phyloP scores from a whole-genome alignment of 805 yeast species.

The Yarrowia deformans region DNA sequence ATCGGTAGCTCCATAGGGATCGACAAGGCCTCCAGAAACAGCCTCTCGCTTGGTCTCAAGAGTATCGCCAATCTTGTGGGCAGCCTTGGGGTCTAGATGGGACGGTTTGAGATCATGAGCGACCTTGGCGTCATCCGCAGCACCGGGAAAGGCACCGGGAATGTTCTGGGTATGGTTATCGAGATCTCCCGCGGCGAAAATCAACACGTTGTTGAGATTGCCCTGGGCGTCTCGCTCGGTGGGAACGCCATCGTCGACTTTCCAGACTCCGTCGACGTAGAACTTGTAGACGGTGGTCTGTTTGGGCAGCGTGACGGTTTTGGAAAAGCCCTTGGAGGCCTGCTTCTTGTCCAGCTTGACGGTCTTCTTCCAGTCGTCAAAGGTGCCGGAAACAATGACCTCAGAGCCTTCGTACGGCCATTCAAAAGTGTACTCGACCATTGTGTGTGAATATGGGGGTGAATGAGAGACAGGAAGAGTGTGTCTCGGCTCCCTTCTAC shows the following conservation, averaged over 20 bases:
- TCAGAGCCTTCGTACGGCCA: constrained; percentile 45
- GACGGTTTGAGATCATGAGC: constrained; percentile 17
- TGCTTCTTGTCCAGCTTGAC: constrained; percentile 59
- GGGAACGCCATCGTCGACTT: constrained; percentile 51
- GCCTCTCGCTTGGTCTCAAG: constrained; percentile 28
- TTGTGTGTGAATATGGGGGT: not conserved
- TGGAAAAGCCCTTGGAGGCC: constrained; percentile 49
- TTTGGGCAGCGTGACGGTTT: constrained; percentile 46
- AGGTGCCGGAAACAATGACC: constrained; percentile 67
- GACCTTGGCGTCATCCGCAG: not conserved
- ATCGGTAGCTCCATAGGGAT: not conserved
- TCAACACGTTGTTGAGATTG: constrained; percentile 40
- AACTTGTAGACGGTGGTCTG: constrained; percentile 57
- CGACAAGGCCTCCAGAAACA: constrained; percentile 19
- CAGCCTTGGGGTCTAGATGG: constrained; percentile 19
- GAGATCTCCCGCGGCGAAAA: constrained; percentile 18
- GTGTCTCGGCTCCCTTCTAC: no score
- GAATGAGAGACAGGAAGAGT: no score
- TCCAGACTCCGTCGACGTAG: constrained; percentile 69
- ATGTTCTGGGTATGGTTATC: constrained; percentile 32
- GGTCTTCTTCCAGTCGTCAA: constrained; percentile 64
- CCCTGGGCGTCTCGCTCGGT: constrained; percentile 42
- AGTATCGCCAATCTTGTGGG: constrained; percentile 1
- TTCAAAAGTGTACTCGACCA: constrained; percentile 32
- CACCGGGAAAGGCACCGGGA: constrained; percentile 32